Evolutionary conservation across 257 asterid species (phyloP).

Genomic region (Penstemon barbatus): DNA sequence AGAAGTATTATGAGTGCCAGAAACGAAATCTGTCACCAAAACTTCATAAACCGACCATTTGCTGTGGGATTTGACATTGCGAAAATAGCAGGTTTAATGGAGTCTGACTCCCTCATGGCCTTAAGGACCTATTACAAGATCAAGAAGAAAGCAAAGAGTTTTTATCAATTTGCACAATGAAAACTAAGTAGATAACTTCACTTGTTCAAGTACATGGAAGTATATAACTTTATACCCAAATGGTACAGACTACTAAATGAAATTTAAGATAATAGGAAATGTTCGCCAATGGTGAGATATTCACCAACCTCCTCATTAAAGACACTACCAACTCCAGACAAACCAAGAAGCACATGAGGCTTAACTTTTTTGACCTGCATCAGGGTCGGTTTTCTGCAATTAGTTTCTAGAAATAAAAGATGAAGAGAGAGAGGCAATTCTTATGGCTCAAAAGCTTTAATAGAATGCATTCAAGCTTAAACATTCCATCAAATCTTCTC

Average conservation of each 20-base stretch:
- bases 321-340: conserved; percentile 96
- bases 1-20: conserved; percentile 13
- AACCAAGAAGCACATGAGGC: conserved; percentile 98
- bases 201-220: conserved; percentile 5
- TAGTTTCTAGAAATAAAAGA: conserved; percentile 18
- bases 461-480: conserved; percentile 20
- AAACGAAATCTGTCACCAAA: conserved; percentile 15
- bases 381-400: conserved; percentile 25
- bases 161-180: conserved; percentile 6
- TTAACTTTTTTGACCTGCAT: conserved; percentile 91
- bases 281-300: conserved; percentile 12
- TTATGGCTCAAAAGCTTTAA: not conserved
- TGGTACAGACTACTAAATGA: not conserved
- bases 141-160: conserved; percentile 32
- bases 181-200: conserved; percentile 3
- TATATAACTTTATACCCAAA: conserved; percentile 10
- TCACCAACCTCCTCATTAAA: conserved; percentile 79
- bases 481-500: conserved; percentile 30
- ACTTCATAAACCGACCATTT: conserved; percentile 63
- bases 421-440: conserved; percentile 13
- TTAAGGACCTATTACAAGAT: conserved; percentile 64
- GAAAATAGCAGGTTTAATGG: conserved; percentile 86
- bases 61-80: conserved; percentile 99
- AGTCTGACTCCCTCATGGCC: conserved; percentile 91
- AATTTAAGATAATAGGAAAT: conserved; percentile 7